phyloP scores from a whole-genome alignment of 495 filamentous ascomycete species.

The Ascobolus immersus region DNA sequence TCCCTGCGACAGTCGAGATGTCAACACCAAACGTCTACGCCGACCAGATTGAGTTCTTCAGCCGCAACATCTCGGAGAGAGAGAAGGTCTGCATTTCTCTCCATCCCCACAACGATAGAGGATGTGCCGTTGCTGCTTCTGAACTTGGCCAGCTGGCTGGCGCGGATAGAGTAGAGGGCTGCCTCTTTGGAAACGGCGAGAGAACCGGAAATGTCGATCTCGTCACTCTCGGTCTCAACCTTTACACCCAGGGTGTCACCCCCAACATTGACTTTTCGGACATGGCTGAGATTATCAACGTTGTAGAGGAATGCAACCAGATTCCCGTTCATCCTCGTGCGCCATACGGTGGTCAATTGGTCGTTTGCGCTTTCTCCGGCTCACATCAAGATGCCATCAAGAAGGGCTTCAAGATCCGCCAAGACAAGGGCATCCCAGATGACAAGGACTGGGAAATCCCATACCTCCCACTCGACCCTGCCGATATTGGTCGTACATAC shows the following conservation, averaged over 20 bases:
- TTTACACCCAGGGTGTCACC: conserved; percentile 84
- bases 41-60: conserved; percentile 94
- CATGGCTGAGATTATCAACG: conserved; percentile 61
- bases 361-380: conserved; percentile 71
- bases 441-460: conserved; percentile 48
- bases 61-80: conserved; percentile 48
- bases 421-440: conserved; percentile 29
- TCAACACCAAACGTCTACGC: conserved; percentile 88
- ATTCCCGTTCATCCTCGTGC: conserved; percentile 74
- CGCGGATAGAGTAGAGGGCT: conserved; percentile 81
- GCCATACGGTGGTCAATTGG: conserved; percentile 73
- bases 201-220: conserved; percentile 90
- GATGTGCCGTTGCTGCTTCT: conserved; percentile 67
- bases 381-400: conserved; percentile 96
- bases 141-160: conserved; percentile 96
- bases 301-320: conserved; percentile 81
- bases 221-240: conserved; percentile 79
- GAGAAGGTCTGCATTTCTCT: conserved; percentile 61
- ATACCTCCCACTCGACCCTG: conserved; percentile 79
- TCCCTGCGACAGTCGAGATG: conserved; percentile 92
- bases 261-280: conserved; percentile 83
- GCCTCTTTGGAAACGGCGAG: conserved; percentile 88
- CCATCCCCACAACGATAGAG: conserved; percentile 86
- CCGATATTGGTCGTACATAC: conserved; percentile 86
- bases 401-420: conserved; percentile 65